Percentiles rank a stretch among this genome's conserved stretches.
These are phyloP conservation scores for Cyclotella kingstonii DNA, from an alignment of 108 stramenopile species.

Conservation along the genomic window DNA sequence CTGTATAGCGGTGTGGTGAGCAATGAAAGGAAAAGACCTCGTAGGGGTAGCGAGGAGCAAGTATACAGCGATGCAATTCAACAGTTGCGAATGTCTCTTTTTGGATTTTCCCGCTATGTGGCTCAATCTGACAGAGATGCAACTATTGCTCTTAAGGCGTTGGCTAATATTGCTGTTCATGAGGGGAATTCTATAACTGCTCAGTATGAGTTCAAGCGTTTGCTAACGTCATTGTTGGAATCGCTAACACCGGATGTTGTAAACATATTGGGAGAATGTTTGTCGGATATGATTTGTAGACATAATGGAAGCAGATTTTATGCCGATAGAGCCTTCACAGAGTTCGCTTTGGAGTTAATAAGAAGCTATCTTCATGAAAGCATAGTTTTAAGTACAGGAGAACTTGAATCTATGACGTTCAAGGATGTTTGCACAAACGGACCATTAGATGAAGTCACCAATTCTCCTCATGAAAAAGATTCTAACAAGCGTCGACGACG, in stretches of 20 bases:
- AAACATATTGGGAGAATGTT: neutral
- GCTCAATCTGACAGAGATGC: slow-evolving; percentile 25
- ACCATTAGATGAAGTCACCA: too few species aligned
- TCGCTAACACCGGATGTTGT: slow-evolving; percentile 10
- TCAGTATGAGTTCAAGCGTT: slow-evolving; percentile 20
- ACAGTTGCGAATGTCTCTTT: slow-evolving; percentile 17
- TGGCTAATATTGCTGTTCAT: slow-evolving; percentile 2
- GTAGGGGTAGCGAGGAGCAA: too few species aligned
- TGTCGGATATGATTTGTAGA: slow-evolving; percentile 12
- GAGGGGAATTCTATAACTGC: slow-evolving; percentile 1
- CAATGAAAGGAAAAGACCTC: too few species aligned
- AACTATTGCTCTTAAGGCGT: slow-evolving; percentile 15
- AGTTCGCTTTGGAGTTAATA: slow-evolving; percentile 6
- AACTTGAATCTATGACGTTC: neutral
- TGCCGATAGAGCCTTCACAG: slow-evolving; percentile 6
- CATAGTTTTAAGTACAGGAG: neutral
- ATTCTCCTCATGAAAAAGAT: too few species aligned
- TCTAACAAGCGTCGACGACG: neutral
- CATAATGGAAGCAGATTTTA: slow-evolving; percentile 31
- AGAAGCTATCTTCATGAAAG: slow-evolving; percentile 1
- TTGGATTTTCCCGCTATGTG: slow-evolving; percentile 21
- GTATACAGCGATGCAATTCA: slow-evolving; percentile 5
- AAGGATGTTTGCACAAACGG: neutral
- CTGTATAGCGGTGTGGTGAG: neutral
- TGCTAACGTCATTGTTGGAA: slow-evolving; percentile 10